These are phyloP conservation scores for Lipomyces anomalus DNA, from an alignment of 805 yeast species.

Conservation along the genomic window DNA sequence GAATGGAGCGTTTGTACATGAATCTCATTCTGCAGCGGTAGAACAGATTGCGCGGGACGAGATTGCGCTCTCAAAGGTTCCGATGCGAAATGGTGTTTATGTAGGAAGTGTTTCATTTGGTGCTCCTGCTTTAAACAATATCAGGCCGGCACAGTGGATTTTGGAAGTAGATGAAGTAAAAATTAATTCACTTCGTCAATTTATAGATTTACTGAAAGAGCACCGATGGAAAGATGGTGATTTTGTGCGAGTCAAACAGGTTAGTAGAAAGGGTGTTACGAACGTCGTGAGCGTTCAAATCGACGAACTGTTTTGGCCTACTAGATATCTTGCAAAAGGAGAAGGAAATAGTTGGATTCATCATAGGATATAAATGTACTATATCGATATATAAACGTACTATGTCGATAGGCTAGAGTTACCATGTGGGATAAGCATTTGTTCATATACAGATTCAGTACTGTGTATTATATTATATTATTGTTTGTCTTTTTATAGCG, in stretches of 20 bases:
- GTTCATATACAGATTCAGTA: too few species aligned
- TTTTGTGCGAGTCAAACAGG: slow-evolving; percentile 23
- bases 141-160: slow-evolving; percentile 56
- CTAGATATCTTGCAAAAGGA: slow-evolving; percentile 10
- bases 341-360: slow-evolving; percentile 16
- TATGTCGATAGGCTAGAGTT: too few species aligned
- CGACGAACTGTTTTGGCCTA: slow-evolving; percentile 22
- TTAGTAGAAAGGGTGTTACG: slow-evolving; percentile 23
- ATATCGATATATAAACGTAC: too few species aligned
- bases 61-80: slow-evolving; percentile 7
- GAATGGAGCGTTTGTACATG: slow-evolving; percentile 24
- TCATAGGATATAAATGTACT: too few species aligned
- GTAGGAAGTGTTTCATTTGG: slow-evolving; percentile 24
- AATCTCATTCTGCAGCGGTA: slow-evolving; percentile 15
- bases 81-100: slow-evolving; percentile 19
- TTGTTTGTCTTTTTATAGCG: too few species aligned
- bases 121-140: slow-evolving; percentile 21
- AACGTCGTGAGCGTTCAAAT: slow-evolving; percentile 20
- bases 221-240: slow-evolving; percentile 16
- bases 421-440: too few species aligned
- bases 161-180: slow-evolving; percentile 64
- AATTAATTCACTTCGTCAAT: slow-evolving; percentile 8
- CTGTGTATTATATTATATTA: too few species aligned
- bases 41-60: slow-evolving; percentile 18
- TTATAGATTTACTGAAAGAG: slow-evolving; percentile 7